These are phyloP conservation scores for Hypoxylon sp. DNA, from an alignment of 2,329 filamentous ascomycete genomes.

Conservation along the genomic window DNA sequence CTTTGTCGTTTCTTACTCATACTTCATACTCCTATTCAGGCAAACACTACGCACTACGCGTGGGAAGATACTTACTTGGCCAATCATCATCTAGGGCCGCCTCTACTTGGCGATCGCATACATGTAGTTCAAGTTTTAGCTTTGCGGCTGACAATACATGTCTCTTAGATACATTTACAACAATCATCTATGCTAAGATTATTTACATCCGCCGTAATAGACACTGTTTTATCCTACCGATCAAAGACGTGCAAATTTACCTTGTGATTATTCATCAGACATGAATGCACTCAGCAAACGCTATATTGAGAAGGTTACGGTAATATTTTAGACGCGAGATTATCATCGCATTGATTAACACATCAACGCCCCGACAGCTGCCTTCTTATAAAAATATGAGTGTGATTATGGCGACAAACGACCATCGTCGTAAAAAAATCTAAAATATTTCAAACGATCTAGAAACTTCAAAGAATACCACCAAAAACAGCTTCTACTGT, in stretches of 20 bases:
- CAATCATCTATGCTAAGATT: background rate
- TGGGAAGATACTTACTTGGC: conserved; percentile 10
- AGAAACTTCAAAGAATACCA: conserved; percentile 8
- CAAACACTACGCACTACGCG: background rate
- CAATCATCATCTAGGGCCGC: background rate
- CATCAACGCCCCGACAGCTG: background rate
- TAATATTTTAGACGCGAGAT: background rate
- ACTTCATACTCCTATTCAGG: background rate
- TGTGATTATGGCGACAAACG: background rate
- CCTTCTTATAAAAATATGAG: background rate
- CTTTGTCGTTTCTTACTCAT: conserved; percentile 16
- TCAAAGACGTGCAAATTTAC: background rate
- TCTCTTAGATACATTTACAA: background rate
- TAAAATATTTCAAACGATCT: background rate
- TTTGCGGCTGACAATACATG: conserved; percentile 10
- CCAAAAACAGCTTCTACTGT: background rate
- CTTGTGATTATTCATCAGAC: background rate
- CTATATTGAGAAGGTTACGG: background rate
- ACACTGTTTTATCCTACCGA: background rate
- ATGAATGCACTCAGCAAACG: too few species aligned
- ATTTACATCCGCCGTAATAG: background rate
- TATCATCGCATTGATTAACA: background rate
- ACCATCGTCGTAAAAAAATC: background rate
- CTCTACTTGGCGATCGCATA: conserved; percentile 21
- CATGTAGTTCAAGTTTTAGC: conserved; percentile 6